These are phyloP conservation scores for Lathyrus oleraceus DNA, from an alignment of 306 rosid species.

Conservation along the genomic window DNA sequence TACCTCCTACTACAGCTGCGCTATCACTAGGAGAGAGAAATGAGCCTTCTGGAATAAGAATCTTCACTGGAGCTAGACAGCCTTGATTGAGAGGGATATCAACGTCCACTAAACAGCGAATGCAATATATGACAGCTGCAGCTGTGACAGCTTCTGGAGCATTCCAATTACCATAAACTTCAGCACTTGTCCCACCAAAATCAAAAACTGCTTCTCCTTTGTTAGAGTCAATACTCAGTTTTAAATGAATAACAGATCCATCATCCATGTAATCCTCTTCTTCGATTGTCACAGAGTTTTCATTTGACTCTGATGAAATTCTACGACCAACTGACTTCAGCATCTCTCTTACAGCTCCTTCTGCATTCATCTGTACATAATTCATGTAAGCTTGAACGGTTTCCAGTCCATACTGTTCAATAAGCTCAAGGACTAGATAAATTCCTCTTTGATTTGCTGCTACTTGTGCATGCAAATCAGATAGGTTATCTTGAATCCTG, in stretches of 20 bases:
- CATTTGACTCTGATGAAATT: conserved; percentile 54
- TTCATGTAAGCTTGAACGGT: conserved; percentile 95
- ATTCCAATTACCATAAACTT: conserved; percentile 97
- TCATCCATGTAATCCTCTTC: conserved; percentile 99
- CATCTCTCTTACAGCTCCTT: conserved; percentile 94
- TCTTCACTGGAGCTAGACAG: conserved; percentile 94
- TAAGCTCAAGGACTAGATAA: conserved; percentile 72
- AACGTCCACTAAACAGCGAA: conserved; percentile 83
- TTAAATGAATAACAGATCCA: conserved; percentile 85
- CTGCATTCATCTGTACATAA: conserved; percentile 84
- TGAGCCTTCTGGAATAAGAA: conserved; percentile 81
- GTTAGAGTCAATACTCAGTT: conserved; percentile 69
- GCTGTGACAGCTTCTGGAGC: conserved; percentile 94
- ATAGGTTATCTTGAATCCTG: conserved; percentile 84
- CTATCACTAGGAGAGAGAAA: conserved; percentile 88
- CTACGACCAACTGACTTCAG: conserved; percentile 68
- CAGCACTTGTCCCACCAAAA: conserved; percentile 75
- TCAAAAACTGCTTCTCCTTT: conserved; percentile 88
- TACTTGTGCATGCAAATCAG: conserved; percentile 91
- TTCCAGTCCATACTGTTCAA: conserved; percentile 79
- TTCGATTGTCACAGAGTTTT: conserved; percentile 51
- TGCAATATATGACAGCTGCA: conserved; percentile 89
- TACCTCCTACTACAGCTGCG: conserved; percentile 95
- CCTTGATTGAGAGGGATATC: conserved; percentile 99
- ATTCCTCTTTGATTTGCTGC: conserved; percentile 97